These are phyloP conservation scores for Pichia californica DNA, from an alignment of 805 yeast genomes.

Conservation along the genomic window DNA sequence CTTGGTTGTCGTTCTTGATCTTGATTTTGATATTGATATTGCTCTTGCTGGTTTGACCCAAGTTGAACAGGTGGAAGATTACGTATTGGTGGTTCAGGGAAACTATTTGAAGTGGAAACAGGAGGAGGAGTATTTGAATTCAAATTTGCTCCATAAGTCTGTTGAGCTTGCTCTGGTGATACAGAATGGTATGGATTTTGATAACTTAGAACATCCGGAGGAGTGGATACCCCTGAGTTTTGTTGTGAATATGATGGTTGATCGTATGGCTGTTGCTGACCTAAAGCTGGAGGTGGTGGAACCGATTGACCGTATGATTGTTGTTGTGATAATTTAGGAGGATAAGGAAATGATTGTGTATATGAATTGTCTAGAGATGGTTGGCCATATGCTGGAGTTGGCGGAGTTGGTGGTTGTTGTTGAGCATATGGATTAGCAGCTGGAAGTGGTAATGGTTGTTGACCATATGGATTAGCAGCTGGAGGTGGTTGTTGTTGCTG, in stretches of 20 bases:
- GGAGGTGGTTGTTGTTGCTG: background rate
- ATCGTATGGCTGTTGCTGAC: background rate
- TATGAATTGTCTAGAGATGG: no score
- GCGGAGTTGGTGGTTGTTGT: conserved; percentile 12
- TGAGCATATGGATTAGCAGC: conserved; percentile 12
- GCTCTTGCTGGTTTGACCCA: no score
- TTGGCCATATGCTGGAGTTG: conserved; percentile 6
- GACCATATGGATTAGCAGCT: conserved; percentile 13
- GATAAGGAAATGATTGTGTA: no score
- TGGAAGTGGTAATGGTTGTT: background rate
- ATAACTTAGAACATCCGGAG: conserved; percentile 4
- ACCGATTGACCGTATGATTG: no score
- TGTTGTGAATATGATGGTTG: background rate
- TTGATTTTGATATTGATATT: no score
- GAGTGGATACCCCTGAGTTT: background rate
- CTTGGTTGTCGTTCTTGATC: no score
- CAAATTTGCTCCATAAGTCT: background rate
- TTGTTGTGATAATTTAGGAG: no score
- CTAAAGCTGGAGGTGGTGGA: no score
- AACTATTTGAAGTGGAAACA: no score
- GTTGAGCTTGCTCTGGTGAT: background rate
- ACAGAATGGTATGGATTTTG: conserved; percentile 5
- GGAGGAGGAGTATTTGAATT: no score
- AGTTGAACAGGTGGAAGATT: no score
- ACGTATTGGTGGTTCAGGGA: background rate